Conservation (phyloP, 2,329 filamentous ascomycete species). For the Talaromyces pinophilus region DNA sequence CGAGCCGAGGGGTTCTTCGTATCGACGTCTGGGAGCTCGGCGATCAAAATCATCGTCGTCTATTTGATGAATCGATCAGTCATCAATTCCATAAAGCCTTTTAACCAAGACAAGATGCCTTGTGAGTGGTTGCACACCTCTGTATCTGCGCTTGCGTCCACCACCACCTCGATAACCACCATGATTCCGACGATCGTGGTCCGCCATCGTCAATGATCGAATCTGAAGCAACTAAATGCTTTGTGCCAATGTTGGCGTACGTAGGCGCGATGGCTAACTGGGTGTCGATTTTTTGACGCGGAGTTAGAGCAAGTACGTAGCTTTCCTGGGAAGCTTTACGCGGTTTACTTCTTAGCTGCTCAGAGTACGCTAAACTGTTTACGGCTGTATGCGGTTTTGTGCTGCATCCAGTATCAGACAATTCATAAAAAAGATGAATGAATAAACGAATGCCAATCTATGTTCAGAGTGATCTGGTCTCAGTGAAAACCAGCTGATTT, state of each 20-base stretch:
- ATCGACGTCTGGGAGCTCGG: slow-evolving; percentile 70
- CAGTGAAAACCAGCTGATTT: too few species aligned
- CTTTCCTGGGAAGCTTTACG: slow-evolving; percentile 8
- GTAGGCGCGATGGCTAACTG: too few species aligned
- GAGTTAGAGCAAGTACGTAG: background rate
- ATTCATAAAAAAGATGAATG: background rate
- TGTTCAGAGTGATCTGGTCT: background rate
- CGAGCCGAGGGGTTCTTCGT: slow-evolving; percentile 70
- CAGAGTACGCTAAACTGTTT: slow-evolving; percentile 12
- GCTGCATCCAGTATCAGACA: background rate
- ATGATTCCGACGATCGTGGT: slow-evolving; percentile 58
- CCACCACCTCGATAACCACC: slow-evolving; percentile 51
- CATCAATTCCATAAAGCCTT: background rate
- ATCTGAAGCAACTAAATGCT: background rate
- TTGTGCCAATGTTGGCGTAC: too few species aligned
- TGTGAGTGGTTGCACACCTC: slow-evolving; percentile 59
- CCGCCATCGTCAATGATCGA: slow-evolving; percentile 48
- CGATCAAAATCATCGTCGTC: slow-evolving; percentile 78
- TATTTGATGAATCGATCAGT: background rate
- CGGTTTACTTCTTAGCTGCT: background rate
- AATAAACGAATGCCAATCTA: background rate
- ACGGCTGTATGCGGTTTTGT: slow-evolving; percentile 7
- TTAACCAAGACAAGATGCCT: background rate
- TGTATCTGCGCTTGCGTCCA: slow-evolving; percentile 71
- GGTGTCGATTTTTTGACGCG: background rate